Conservation (phyloP, 768 basidiomycete species). For the Cystobasidium onofrii region DNA sequence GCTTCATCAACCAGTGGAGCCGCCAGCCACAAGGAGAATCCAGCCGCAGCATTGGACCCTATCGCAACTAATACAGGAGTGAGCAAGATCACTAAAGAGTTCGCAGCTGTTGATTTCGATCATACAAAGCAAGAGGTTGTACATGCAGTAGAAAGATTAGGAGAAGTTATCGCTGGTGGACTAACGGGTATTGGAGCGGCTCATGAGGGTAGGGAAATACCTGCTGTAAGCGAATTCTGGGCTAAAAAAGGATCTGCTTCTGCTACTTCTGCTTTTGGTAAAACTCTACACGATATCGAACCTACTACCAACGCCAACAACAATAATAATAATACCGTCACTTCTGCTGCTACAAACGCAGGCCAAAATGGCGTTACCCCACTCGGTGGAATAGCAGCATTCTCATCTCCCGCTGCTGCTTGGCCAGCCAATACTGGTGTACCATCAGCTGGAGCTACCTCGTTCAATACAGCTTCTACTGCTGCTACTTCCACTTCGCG, state of each 20-base stretch:
- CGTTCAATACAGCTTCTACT: neutral
- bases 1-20: neutral
- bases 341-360: neutral
- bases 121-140: conserved; percentile 26
- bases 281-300: neutral
- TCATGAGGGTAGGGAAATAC: conserved; percentile 12
- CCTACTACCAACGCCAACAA: neutral
- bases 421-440: neutral
- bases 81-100: conserved; percentile 10
- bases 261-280: neutral
- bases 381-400: neutral
- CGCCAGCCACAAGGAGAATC: neutral
- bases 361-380: neutral
- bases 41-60: conserved; percentile 13
- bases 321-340: neutral
- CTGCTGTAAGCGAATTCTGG: neutral
- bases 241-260: conserved; percentile 22
- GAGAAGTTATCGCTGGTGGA: conserved; percentile 6
- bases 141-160: conserved; percentile 14
- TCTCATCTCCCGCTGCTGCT: neutral
- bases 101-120: conserved; percentile 20
- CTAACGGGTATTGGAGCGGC: conserved; percentile 1
- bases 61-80: conserved; percentile 18
- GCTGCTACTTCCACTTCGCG: neutral
- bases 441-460: neutral